Base-by-base conservation (phyloP, 768 basidiomycete species). In the Dioszegia aurantiaca region DNA sequence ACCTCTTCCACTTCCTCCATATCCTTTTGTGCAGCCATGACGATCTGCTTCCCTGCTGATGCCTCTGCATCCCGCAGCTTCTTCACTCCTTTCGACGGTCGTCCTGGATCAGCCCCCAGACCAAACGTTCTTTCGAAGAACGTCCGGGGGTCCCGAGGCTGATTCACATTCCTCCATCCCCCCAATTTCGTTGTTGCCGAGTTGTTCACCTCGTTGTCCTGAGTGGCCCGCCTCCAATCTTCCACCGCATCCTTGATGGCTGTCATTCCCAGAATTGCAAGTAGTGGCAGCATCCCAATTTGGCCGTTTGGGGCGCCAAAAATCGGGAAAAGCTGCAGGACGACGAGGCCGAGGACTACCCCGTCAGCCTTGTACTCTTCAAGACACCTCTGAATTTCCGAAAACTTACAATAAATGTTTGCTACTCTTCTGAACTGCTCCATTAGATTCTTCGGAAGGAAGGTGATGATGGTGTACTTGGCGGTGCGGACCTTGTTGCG, bases 171-270 rank as follows among this genome's bases (percentile, higher is more conserved):
- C 56, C 81, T 82, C 90, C 90, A 95, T 41, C 87, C 83, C 5
- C 85, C 86, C 11, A 99, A 83, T 63, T 89, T 89, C 1, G 92
- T 97, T 12, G 88, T 86, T 2, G 93, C 89, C 0, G 89, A 91
- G 53, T 86, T 95, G 79, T 99, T 99, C 64, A 97, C 93, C 69
- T 91, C 86, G 60, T 95, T 88, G 74, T 99, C 94, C 39, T 93
- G 81, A 9, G 77, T 67, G 10, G 87, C 87, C 49, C 94, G 86
- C n/a, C 93, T 85, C 73, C 90, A 93, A 77, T 99, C 94, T 78
- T 98, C 94, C 31, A 97, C 80, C 6, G 87, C 94, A 73, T 99
- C 94, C 77, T 97, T 99, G 80, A 95, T 83, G 2, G 87, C 93
- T 16, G 94, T 97, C 48, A 94, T 87, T 27, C 80, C 74, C 39